Base-by-base conservation (phyloP, 1,284 basidiomycete genomes). In the Ustilago tritici region DNA sequence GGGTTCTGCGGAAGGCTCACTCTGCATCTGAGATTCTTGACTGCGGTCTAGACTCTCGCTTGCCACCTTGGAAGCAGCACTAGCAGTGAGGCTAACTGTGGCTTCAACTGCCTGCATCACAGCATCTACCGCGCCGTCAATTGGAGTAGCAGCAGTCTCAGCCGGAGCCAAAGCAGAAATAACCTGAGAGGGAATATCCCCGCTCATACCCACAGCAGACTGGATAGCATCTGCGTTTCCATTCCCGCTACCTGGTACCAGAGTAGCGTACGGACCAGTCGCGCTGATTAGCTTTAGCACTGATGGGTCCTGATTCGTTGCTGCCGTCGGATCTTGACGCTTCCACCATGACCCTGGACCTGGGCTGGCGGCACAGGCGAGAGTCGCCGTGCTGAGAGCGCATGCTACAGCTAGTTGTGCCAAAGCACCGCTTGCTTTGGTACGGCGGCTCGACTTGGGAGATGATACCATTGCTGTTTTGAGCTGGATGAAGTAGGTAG, bases 241-340 rank as follows among this genome's bases (percentile, higher is more conserved):
- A 36, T 58, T 66, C 31, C 49, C 28, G 4, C 49, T 55, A 12
- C 65, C 63, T n/a, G 67, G 49, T 12, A 50, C 61, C 57, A 68
- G 56, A 10, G 72, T 70, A 34, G 72, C 66, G 14, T 65, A 75
- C 3, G 60, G 55, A n/a, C 72, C 72, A 1, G 59, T 38, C 5
- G 72, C 72, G 28, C 58, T 65, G 60, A 75, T 75, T 19, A 75
- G 60, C 28, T 75, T 75, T 32, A 75, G 53, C 10, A 63, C 28
- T 17, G 65, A 67, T 36, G 63, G 60, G 36, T 59, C 66, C 4
- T 43, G n/a, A 14, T 19, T 17, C 3, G 56, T 9, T 19, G 32
- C 14, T 7, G 40, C 23, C 2, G 41, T 12, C 6, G 50, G 3
- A 32, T 59, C 64, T 55, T 72, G 70, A 38, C 70, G 70, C 41